Percentiles rank a stretch among this genome's conserved stretches.
Conservation (phyloP, 768 basidiomycete species). For the Rhizopogon vinicolor region DNA sequence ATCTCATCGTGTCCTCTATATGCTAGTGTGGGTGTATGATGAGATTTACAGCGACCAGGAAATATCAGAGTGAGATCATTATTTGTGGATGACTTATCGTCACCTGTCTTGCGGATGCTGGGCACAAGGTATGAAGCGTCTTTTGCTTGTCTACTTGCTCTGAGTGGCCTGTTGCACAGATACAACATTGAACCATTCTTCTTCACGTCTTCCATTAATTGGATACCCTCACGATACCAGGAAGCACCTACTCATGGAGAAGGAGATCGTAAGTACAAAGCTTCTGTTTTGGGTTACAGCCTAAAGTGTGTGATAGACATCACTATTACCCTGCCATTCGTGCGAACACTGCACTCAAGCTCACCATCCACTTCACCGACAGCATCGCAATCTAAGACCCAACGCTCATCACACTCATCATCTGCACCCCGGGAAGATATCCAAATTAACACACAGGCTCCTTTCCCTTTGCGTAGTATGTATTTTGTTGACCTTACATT, state of each 20-base stretch:
- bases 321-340: conserved; percentile 50
- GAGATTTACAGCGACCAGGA: conserved; percentile 27
- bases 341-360: conserved; percentile 29
- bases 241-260: conserved; percentile 34
- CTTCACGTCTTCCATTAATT: conserved; percentile 58
- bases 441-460: conserved; percentile 50
- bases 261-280: conserved; percentile 48
- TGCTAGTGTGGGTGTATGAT: not conserved
- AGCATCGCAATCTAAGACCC: not conserved
- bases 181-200: conserved; percentile 61
- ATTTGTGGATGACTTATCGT: conserved; percentile 47
- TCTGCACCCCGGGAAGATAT: not conserved
- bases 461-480: conserved; percentile 35
- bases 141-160: not conserved
- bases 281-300: not conserved
- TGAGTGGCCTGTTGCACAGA: conserved; percentile 16
- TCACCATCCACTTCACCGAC: not conserved
- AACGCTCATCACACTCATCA: not conserved
- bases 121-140: conserved; percentile 41
- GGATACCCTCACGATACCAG: conserved; percentile 65
- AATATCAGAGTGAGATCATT: conserved; percentile 42
- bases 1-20: conserved; percentile 9
- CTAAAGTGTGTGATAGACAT: conserved; percentile 36
- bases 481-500: not conserved
- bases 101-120: conserved; percentile 50